A percentile compares a stretch with the other conserved stretches of the same genome.
These are phyloP conservation scores for Chlorociboria aeruginascens DNA, from an alignment of 495 filamentous ascomycete species.

Conservation along the genomic window DNA sequence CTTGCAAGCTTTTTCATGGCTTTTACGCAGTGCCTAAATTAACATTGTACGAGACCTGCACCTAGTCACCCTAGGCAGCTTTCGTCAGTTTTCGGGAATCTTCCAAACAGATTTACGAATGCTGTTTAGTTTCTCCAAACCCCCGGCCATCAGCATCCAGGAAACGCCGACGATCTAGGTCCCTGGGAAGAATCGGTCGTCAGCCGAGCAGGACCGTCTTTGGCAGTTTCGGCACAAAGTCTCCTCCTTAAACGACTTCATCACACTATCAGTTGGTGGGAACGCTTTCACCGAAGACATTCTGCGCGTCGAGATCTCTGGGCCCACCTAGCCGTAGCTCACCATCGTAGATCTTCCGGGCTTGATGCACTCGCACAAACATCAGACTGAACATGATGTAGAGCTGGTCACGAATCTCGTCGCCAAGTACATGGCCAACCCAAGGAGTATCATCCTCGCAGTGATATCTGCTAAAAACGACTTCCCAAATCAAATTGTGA, in stretches of 20 bases:
- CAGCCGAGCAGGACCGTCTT: constrained; percentile 1
- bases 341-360: constrained; percentile 63
- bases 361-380: constrained; percentile 36
- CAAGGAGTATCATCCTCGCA: constrained; percentile 49
- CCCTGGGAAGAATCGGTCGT: not conserved
- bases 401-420: constrained; percentile 41
- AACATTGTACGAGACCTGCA: no score
- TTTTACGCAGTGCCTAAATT: no score
- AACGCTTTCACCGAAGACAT: constrained; percentile 46
- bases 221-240: constrained; percentile 7
- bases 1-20: no score
- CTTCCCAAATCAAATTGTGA: constrained; percentile 34
- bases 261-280: constrained; percentile 22
- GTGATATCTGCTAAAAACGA: constrained; percentile 56
- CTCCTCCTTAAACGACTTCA: constrained; percentile 1
- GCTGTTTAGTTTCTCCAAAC: no score
- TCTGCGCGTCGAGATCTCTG: constrained; percentile 55
- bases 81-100: no score
- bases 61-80: no score
- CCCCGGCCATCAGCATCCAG: no score
- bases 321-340: constrained; percentile 50
- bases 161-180: no score
- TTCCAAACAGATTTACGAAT: no score
- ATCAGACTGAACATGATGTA: constrained; percentile 35
- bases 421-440: constrained; percentile 46